Evolutionary conservation across 345 rosid genomes (phyloP), one percentile per base, ranked within the genome.

Genomic region (Moricandia arvensis): DNA sequence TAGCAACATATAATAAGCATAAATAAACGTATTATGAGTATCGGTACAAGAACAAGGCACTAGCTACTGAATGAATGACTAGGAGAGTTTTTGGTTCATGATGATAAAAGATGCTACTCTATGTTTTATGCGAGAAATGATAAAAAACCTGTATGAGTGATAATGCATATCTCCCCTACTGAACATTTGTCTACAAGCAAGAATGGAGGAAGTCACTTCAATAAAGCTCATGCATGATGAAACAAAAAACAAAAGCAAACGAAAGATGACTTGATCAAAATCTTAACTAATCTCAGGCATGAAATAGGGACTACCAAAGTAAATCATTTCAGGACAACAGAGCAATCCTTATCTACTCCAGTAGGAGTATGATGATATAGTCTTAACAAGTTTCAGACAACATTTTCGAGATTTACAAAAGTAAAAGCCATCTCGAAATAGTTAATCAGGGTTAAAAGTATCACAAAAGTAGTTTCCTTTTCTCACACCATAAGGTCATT

Each of bases 401-500:
- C 16, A 12, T 68, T 31, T 37, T 35, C 27, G 10, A 0, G 53
- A 5, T 69, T 54, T 53, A 21, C 26, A 13, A 35, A 55, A 24
- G 63, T 13, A 21, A 69, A 54, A 33, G 49, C 51, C 51, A 69
- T 11, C n/a, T 33, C 26, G 9, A 69, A 11, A 26, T 21, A 57
- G 54, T n/a, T 37, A 11, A 33, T 37, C 26, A 24, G 41, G 30
- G 47, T 45, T 13, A 8, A 35, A 17, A 74, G 61, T 38, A 64
- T 29, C 10, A 29, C 7, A 21, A 53, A 47, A n/a, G 24, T 49
- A 66, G 59, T 16, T 16, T 13, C 51, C 7, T 47, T 21, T 31
- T 55, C 9, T 47, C 5, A 31, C 34, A 59, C 5, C 59, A 31
- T 54, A 37, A 27, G 45, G 60, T 78, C 73, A 79, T 7, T 59